phyloP scores from a whole-genome alignment of 345 rosid species.

The Dimocarpus longan region DNA sequence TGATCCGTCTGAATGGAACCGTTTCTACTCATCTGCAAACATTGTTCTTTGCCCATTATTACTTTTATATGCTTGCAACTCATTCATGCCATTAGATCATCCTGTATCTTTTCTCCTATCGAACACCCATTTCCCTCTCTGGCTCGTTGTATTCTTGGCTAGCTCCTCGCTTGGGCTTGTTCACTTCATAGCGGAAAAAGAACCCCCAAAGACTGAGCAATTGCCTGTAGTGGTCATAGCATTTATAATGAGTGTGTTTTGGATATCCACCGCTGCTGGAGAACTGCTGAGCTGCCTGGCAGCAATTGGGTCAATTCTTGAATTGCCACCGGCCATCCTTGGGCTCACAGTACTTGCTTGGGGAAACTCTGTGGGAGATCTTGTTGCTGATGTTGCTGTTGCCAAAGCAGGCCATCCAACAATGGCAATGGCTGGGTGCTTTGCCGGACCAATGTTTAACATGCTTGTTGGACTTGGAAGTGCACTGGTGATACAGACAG shows the following conservation, averaged over 20 bases:
- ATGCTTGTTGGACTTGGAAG: constrained; percentile 97
- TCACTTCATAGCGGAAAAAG: constrained; percentile 74
- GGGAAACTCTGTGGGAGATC: constrained; percentile 98
- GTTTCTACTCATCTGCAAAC: constrained; percentile 75
- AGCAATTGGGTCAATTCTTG: constrained; percentile 74
- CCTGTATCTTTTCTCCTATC: constrained; percentile 79
- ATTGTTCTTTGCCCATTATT: constrained; percentile 79
- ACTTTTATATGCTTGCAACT: constrained; percentile 76
- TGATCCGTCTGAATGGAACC: constrained; percentile 78
- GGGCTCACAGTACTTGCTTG: constrained; percentile 96
- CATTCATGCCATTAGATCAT: constrained; percentile 77
- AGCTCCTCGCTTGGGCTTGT: constrained; percentile 74
- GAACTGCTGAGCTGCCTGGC: constrained; percentile 88
- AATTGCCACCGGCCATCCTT: constrained; percentile 79
- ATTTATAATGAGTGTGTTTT: constrained; percentile 89
- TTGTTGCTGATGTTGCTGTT: constrained; percentile 93
- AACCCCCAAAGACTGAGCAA: constrained; percentile 88
- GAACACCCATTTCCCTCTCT: constrained; percentile 73
- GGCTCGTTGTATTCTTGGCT: constrained; percentile 69
- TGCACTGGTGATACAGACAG: constrained; percentile 77
- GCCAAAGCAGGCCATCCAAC: constrained; percentile 98
- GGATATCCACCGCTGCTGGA: constrained; percentile 97
- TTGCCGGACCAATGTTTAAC: constrained; percentile 97
- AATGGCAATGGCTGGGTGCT: constrained; percentile 99
- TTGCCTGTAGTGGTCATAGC: constrained; percentile 61